Percentiles rank a stretch among this genome's conserved stretches.
Evolutionary conservation across 495 filamentous ascomycete genomes (phyloP).

Genomic region (Penicillium simplicissimum): DNA sequence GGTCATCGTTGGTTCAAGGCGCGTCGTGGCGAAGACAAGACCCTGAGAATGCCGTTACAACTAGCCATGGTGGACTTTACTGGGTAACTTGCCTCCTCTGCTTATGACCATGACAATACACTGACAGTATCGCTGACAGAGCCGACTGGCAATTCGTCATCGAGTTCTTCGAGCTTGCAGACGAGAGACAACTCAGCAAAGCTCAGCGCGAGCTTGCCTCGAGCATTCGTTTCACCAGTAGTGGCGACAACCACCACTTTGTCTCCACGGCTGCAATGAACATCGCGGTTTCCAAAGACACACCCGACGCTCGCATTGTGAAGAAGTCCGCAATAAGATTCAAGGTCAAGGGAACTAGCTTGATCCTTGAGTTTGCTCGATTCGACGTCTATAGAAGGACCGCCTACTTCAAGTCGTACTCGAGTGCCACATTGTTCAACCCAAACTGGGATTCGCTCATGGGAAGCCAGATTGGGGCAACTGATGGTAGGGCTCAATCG

Average conservation of each 20-base stretch:
- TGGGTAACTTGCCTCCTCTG: slow-evolving; percentile 20
- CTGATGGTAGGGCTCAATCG: background rate
- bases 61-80: slow-evolving; percentile 38
- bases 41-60: slow-evolving; percentile 30
- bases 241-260: slow-evolving; percentile 23
- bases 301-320: slow-evolving; percentile 36
- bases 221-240: slow-evolving; percentile 31
- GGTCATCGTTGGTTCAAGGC: slow-evolving; percentile 39
- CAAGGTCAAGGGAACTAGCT: slow-evolving; percentile 46
- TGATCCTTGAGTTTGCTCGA: slow-evolving; percentile 56
- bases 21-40: slow-evolving; percentile 6
- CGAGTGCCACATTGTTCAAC: slow-evolving; percentile 52
- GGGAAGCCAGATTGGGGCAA: slow-evolving; percentile 2
- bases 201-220: slow-evolving; percentile 13
- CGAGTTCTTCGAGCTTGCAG: slow-evolving; percentile 33
- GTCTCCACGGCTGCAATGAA: slow-evolving; percentile 26
- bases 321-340: slow-evolving; percentile 55
- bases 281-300: slow-evolving; percentile 22
- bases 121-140: slow-evolving; percentile 20
- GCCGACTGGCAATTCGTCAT: slow-evolving; percentile 45
- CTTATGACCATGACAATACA: background rate
- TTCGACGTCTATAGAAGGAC: slow-evolving; percentile 51
- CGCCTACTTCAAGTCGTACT: slow-evolving; percentile 22
- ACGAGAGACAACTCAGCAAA: slow-evolving; percentile 21
- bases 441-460: slow-evolving; percentile 51